Evolutionary conservation across 495 filamentous ascomycete genomes (phyloP).

Genomic region (Neurospora sp.): DNA sequence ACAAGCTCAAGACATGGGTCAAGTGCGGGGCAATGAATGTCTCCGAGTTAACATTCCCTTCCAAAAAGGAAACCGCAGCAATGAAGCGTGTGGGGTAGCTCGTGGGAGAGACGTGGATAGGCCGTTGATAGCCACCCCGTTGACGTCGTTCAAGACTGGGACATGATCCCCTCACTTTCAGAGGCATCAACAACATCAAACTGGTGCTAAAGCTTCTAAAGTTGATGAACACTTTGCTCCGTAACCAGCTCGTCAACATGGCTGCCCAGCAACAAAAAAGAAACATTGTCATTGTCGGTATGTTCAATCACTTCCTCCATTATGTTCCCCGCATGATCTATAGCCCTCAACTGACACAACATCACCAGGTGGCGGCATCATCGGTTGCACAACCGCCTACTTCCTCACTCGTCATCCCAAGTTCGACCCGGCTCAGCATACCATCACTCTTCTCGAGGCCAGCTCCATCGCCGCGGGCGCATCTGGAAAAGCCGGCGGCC

Average conservation of each 20-base stretch:
- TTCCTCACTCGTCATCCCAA: slow-evolving; percentile 82
- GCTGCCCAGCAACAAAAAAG: slow-evolving; percentile 28
- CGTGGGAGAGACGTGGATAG: background rate
- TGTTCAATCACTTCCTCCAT: slow-evolving; percentile 9
- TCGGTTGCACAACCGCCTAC: slow-evolving; percentile 89
- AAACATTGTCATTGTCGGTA: slow-evolving; percentile 64
- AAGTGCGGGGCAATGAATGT: background rate
- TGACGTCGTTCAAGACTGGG: background rate
- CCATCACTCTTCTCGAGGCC: slow-evolving; percentile 82
- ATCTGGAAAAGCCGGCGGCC: slow-evolving; percentile 89
- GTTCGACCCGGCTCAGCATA: slow-evolving; percentile 65
- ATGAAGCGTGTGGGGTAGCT: background rate
- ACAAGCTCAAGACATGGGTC: background rate
- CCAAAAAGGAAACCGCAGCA: background rate
- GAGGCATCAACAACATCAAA: background rate
- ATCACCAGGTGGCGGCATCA: slow-evolving; percentile 75
- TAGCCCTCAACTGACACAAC: background rate
- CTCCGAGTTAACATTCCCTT: background rate
- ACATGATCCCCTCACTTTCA: background rate
- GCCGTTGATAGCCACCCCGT: background rate
- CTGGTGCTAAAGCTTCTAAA: background rate
- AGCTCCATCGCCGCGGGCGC: slow-evolving; percentile 80
- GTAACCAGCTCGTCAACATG: slow-evolving; percentile 5
- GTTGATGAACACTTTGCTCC: background rate
- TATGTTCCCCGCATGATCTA: background rate